A percentile compares a stretch with the other conserved stretches of the same genome.
Evolutionary conservation across 805 yeast species (phyloP).

Genomic region (Spathaspora sp.): DNA sequence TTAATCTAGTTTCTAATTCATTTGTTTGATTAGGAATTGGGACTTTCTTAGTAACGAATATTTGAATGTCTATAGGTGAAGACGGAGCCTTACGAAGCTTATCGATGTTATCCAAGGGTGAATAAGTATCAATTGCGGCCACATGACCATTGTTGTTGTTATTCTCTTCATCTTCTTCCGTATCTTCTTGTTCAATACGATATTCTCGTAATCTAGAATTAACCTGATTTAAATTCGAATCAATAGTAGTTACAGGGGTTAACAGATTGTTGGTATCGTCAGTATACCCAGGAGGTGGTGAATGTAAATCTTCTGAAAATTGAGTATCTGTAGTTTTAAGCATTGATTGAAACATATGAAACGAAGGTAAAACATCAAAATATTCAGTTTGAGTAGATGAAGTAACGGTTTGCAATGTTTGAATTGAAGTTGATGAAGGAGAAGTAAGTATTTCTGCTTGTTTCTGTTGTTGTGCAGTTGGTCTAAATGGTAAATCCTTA

Average conservation of each 20-base stretch:
- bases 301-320: slow-evolving; percentile 29
- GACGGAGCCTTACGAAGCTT: slow-evolving; percentile 37
- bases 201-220: slow-evolving; percentile 10
- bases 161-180: slow-evolving; percentile 7
- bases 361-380: slow-evolving; percentile 63
- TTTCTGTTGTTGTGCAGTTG: slow-evolving; percentile 30
- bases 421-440: slow-evolving; percentile 20
- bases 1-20: slow-evolving; percentile 43
- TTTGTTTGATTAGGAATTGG: slow-evolving; percentile 40
- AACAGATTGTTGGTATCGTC: slow-evolving; percentile 18
- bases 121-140: slow-evolving; percentile 34
- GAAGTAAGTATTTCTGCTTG: slow-evolving; percentile 28
- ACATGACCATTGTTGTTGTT: slow-evolving; percentile 6
- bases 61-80: slow-evolving; percentile 47
- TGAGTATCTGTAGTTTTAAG: slow-evolving; percentile 39
- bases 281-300: slow-evolving; percentile 35
- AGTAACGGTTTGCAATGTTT: slow-evolving; percentile 10
- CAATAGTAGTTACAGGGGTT: slow-evolving; percentile 2
- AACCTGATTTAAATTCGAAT: slow-evolving; percentile 6
- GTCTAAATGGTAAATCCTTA: slow-evolving; percentile 30
- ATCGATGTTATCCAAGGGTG: slow-evolving; percentile 51
- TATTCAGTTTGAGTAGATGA: slow-evolving; percentile 27
- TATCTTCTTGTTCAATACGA: slow-evolving; percentile 5
- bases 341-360: slow-evolving; percentile 61
- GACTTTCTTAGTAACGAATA: slow-evolving; percentile 50